Evolutionary conservation across 2,329 filamentous ascomycete species (phyloP), one percentile per base, ranked within the genome.

Genomic region (Apiospora aurea): DNA sequence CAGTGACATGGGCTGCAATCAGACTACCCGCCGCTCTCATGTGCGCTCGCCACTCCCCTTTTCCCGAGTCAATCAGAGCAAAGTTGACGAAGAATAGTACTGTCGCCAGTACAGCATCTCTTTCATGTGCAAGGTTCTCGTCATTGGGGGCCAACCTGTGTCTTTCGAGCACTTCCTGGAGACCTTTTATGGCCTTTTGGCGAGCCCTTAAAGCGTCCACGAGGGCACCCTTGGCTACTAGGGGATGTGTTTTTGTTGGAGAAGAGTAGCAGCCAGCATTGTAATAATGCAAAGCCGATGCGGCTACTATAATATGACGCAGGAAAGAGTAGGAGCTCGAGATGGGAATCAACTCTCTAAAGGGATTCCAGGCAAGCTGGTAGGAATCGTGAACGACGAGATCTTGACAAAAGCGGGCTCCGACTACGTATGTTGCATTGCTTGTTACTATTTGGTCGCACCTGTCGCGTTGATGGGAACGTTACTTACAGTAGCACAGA

Each of bases 81-180:
- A 87, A 86, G 72, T 86, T 86, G 77, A 87, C 81, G 71, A 87
- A 87, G 76, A 87, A 87, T 69, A 87, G 82, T 72, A 86, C 83
- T 1, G 86, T 85, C 11, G 85, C 85, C 21, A 87, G 78, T 41
- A 85, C 78, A 44, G 86, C 83, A 73, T 87, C 85, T 66, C 82
- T 84, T n/a, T 83, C 83, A 1, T 79, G 81, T 8, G 81, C 78
- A 70, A 83, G 80, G 51, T 81, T 76, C 24, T 82, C 80, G 26
- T 68, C 24, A 1, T 41, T 24, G 11, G 68, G 46, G 18, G 21
- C 61, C 13, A 71, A 53, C 29, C 66, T 75, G 34, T 74, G 73
- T 4, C 72, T 72, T 61, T 83, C 80, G 14, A 87, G 78, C 18
- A 85, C 81, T 34, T 75, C 76, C 57, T 83, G 82, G 24, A 87